phyloP scores from a whole-genome alignment of 805 yeast genomes.

The Candida sithepensis region DNA sequence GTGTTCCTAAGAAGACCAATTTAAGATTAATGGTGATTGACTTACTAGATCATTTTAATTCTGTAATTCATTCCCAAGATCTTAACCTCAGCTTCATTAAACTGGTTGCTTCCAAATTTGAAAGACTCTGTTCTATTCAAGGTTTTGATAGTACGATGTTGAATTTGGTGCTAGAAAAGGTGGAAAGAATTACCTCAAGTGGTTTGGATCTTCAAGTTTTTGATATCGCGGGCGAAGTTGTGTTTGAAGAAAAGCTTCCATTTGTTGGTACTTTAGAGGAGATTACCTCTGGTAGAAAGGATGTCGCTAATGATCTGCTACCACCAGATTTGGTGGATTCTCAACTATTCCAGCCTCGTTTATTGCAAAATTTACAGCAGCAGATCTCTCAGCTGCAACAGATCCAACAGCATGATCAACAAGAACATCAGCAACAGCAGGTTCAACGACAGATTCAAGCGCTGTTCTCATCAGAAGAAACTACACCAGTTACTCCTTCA shows the following conservation, averaged over 20 bases:
- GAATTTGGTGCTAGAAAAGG: constrained; percentile 5
- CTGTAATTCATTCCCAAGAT: constrained; percentile 6
- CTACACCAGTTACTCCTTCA: neutral
- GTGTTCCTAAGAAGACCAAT: constrained; percentile 6
- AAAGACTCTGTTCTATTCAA: constrained; percentile 3
- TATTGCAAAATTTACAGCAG: neutral
- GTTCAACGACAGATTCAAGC: neutral
- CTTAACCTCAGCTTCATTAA: constrained; percentile 5
- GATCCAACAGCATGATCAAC: neutral
- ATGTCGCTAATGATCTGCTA: neutral
- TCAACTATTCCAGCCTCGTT: neutral
- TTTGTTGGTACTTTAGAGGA: neutral
- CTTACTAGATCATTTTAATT: constrained; percentile 11
- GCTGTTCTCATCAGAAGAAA: neutral
- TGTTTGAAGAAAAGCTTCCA: neutral
- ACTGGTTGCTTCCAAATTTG: constrained; percentile 12
- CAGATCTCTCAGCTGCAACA: neutral
- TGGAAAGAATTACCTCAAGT: neutral
- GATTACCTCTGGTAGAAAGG: neutral
- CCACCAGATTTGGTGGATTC: neutral
- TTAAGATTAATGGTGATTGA: constrained; percentile 11
- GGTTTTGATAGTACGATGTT: constrained; percentile 5
- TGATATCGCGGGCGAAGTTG: neutral
- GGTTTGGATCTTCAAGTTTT: neutral
- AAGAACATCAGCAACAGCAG: neutral